A percentile compares a stretch with the other conserved stretches of the same genome.
phyloP scores from a whole-genome alignment of 2,329 filamentous ascomycete species.

The Arthrobotrys sphaeroides region DNA sequence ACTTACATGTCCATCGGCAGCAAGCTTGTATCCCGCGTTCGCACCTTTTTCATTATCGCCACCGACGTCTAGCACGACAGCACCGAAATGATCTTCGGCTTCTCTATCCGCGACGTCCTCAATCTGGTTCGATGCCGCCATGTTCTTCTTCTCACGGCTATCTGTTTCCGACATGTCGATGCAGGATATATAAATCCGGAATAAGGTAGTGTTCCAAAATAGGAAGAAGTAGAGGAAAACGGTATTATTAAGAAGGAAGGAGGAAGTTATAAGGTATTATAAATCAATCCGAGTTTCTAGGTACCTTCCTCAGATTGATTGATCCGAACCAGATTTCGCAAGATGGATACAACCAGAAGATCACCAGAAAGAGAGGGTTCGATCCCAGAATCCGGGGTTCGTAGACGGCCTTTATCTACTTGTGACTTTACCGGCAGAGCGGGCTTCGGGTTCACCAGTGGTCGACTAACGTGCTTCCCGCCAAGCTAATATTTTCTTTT shows the following conservation, averaged over 20 bases:
- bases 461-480: background rate
- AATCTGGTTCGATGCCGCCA: slow-evolving; percentile 27
- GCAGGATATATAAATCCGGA: background rate
- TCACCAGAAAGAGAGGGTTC: slow-evolving; percentile 16
- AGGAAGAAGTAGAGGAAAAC: slow-evolving; percentile 15
- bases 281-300: slow-evolving; percentile 42
- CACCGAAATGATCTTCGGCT: slow-evolving; percentile 36
- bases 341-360: slow-evolving; percentile 28
- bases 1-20: slow-evolving; percentile 60
- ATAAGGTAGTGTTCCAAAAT: slow-evolving; percentile 8
- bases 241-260: slow-evolving; percentile 1
- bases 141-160: slow-evolving; percentile 33
- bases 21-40: slow-evolving; percentile 59
- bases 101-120: slow-evolving; percentile 38
- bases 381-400: slow-evolving; percentile 31
- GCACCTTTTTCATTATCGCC: slow-evolving; percentile 59
- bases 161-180: slow-evolving; percentile 48
- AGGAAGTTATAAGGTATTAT: background rate
- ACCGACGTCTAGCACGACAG: slow-evolving; percentile 58
- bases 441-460: slow-evolving; percentile 27
- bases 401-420: slow-evolving; percentile 53
- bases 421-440: slow-evolving; percentile 22
- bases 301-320: slow-evolving; percentile 45
- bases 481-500: slow-evolving; percentile 1
- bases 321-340: slow-evolving; percentile 37